These are phyloP conservation scores for Penicillium soppii DNA, from an alignment of 495 filamentous ascomycete species.

Conservation along the genomic window DNA sequence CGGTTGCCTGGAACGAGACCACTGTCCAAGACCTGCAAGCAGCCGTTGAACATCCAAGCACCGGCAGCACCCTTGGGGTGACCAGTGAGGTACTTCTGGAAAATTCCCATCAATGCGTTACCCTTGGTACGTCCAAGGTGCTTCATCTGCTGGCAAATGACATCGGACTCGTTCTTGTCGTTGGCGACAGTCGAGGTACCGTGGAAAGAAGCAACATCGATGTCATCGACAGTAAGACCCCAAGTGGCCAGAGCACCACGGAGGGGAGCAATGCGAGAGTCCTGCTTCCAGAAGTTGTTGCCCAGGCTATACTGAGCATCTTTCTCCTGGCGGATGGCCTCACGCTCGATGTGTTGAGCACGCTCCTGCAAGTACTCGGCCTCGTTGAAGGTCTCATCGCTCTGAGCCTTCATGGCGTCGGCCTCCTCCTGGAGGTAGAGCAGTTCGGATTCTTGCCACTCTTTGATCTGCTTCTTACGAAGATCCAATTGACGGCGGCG, in stretches of 20 bases:
- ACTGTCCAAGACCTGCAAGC: conserved; percentile 88
- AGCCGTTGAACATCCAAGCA: conserved; percentile 99
- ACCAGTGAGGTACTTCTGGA: conserved; percentile 99
- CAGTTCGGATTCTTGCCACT: conserved; percentile 93
- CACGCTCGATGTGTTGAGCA: conserved; percentile 80
- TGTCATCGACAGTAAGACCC: conserved; percentile 96
- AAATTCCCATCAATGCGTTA: conserved; percentile 94
- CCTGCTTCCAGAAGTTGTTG: conserved; percentile 98
- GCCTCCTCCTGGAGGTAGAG: conserved; percentile 90
- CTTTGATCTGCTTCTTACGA: conserved; percentile 85
- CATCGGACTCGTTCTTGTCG: conserved; percentile 99
- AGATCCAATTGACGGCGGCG: conserved; percentile 91
- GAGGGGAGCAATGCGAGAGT: conserved; percentile 88
- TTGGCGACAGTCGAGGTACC: conserved; percentile 98
- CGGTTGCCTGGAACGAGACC: conserved; percentile 95
- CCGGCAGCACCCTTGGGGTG: conserved; percentile 99
- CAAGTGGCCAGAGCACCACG: conserved; percentile 94
- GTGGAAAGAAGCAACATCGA: conserved; percentile 95
- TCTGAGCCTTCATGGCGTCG: conserved; percentile 83
- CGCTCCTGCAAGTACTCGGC: conserved; percentile 84
- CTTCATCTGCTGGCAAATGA: conserved; percentile 93
- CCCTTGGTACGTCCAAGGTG: conserved; percentile 95
- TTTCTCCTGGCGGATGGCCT: conserved; percentile 85
- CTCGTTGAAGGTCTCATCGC: conserved; percentile 64
- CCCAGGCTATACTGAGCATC: conserved; percentile 87